A percentile compares a stretch with the other conserved stretches of the same genome.
These are phyloP conservation scores for Vaccinium corymbosum DNA, from an alignment of 148 eudicot genomes.

Conservation along the genomic window DNA sequence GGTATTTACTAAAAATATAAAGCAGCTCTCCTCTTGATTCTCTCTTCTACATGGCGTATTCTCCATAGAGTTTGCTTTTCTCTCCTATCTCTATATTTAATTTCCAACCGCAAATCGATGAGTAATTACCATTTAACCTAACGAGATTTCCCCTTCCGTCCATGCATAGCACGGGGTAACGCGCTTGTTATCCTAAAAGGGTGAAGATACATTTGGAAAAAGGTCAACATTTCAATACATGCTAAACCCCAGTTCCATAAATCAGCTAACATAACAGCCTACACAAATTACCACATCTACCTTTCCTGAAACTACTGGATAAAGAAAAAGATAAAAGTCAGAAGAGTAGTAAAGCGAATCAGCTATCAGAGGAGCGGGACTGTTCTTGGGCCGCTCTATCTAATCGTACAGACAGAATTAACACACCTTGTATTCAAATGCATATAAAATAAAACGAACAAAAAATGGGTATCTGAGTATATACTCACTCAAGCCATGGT, in stretches of 20 bases:
- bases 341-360: not conserved
- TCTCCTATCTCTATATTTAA: not conserved
- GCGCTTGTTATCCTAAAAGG: not conserved
- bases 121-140: not conserved
- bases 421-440: not conserved
- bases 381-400: not conserved
- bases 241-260: not conserved
- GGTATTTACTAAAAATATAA: not conserved
- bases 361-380: not conserved
- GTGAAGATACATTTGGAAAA: not conserved
- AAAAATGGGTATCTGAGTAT: not conserved
- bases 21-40: not conserved
- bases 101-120: not conserved
- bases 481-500: slow-evolving; percentile 78
- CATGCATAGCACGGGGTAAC: not conserved
- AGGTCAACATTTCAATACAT: not conserved
- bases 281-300: not conserved
- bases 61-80: not conserved
- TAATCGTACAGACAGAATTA: not conserved
- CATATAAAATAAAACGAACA: not conserved
- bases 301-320: not conserved
- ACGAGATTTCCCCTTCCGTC: not conserved
- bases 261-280: not conserved
- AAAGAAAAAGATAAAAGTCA: not conserved
- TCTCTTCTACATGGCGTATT: not conserved